Percentiles rank a stretch among this genome's conserved stretches.
Evolutionary conservation across 164 flowering plant genomes (phyloP).

Genomic region (Umbellularia californica): DNA sequence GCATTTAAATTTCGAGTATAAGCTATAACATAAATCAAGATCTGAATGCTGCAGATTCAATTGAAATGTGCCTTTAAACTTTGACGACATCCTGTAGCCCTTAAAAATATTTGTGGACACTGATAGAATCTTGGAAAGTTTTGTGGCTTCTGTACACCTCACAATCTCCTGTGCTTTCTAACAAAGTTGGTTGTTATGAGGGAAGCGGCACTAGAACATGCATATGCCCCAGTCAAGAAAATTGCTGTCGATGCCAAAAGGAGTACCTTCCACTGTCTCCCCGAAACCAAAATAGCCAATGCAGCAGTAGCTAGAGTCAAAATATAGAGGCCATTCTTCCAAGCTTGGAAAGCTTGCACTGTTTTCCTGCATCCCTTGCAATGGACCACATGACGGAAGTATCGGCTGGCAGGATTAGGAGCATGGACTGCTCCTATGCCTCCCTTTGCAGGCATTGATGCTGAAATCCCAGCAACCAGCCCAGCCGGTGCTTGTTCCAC

Average conservation of each 20-base stretch:
- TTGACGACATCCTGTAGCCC: background rate
- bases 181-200: constrained; percentile 87
- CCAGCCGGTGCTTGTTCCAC: constrained; percentile 98
- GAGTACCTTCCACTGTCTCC: constrained; percentile 78
- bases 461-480: constrained; percentile 66
- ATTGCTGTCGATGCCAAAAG: constrained; percentile 43
- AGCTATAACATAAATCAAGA: background rate
- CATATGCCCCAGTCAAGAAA: constrained; percentile 53
- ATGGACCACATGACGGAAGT: constrained; percentile 83
- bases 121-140: too few species aligned
- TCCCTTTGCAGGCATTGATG: constrained; percentile 86
- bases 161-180: constrained; percentile 76
- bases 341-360: constrained; percentile 50
- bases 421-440: constrained; percentile 74
- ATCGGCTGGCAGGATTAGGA: constrained; percentile 71
- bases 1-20: background rate
- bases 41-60: background rate
- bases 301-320: constrained; percentile 48
- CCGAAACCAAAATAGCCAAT: constrained; percentile 60
- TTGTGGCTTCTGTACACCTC: constrained; percentile 2
- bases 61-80: background rate
- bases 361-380: constrained; percentile 71
- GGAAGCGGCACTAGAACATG: constrained; percentile 56
- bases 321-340: constrained; percentile 59
- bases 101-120: background rate